Conservation (phyloP, 2,329 filamentous ascomycete genomes). For the Arthrobotrys iridis region DNA sequence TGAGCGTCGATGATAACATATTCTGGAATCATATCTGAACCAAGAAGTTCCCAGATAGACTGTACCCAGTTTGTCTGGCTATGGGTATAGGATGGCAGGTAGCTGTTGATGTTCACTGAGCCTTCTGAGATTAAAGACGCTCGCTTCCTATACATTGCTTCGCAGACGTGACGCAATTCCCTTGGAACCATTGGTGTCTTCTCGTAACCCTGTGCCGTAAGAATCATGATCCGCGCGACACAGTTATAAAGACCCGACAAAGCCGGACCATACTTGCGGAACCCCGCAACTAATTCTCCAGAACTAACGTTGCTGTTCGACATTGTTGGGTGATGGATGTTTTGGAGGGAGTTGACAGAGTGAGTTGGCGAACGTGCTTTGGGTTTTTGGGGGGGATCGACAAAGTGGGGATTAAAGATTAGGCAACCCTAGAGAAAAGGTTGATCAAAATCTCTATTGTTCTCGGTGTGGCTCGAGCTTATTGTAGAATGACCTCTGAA, state of each 20-base stretch:
- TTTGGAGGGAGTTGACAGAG: slow-evolving; percentile 21
- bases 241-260: slow-evolving; percentile 49
- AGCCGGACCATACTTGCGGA: slow-evolving; percentile 49
- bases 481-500: not conserved
- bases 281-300: slow-evolving; percentile 45
- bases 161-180: slow-evolving; percentile 43
- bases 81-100: slow-evolving; percentile 42
- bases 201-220: slow-evolving; percentile 43
- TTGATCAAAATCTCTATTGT: not conserved
- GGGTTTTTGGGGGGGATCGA: slow-evolving; percentile 39
- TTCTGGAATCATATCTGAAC: slow-evolving; percentile 48
- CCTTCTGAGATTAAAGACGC: slow-evolving; percentile 31
- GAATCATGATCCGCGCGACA: slow-evolving; percentile 39
- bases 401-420: slow-evolving; percentile 34
- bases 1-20: slow-evolving; percentile 47
- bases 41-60: slow-evolving; percentile 46
- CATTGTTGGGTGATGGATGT: slow-evolving; percentile 31
- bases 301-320: slow-evolving; percentile 34
- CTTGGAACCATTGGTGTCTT: slow-evolving; percentile 43
- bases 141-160: slow-evolving; percentile 38
- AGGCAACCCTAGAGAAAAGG: slow-evolving; percentile 18
- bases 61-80: slow-evolving; percentile 53
- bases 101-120: slow-evolving; percentile 32
- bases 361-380: slow-evolving; percentile 34
- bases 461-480: not conserved